Base-by-base conservation (phyloP, 108 stramenopile species). In the Licmophora abbreviata region DNA sequence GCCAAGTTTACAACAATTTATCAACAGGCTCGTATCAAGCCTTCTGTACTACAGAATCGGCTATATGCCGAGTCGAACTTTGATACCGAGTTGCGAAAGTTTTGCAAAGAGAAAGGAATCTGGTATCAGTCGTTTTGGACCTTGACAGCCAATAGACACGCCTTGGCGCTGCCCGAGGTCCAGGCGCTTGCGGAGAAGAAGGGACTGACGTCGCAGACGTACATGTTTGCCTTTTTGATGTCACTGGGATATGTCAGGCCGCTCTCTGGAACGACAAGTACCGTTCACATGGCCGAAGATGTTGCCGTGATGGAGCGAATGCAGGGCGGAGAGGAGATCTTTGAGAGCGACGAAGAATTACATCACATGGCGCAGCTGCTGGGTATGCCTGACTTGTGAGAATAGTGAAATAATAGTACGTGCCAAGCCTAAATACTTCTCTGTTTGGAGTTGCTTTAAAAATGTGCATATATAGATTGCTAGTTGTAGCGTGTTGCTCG, bases 141-240 rank as follows among this genome's bases (percentile, higher is more conserved):
- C 0, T 42, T 79, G 33, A 66, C 64, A 18, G 68, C 72, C 34
- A 79, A 70, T 55, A 53, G 54, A 36, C 35, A 62, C 2, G 74
- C 84, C 7, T 54, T 94, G 40, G 55, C 54, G 1, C 58, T 44
- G 11, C 36, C 44, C 1, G 54, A 56, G 20, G 64, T 85, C 29
- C 41, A 55, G 17, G 45, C 44, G n/a, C 18, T 72, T 40, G 87
- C 93, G 1, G 22, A 34, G 10, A 44, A 43, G 15, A 71, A 81
- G 43, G 66, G 52, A 7, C 42, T 85, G 40, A 77, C 85, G 20
- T 72, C 87, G 12, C 76, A 88, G 54, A 87, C 88, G 18, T 57
- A 79, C 10, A 71, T 95, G 80, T 94, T 69, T 60, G 80, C 83
- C 25, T 95, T 79, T 63, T 58, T 95, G 46, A 78, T 85, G 82